Conservation (phyloP, 1,284 basidiomycete genomes). For the Rhizoctonia solani region DNA sequence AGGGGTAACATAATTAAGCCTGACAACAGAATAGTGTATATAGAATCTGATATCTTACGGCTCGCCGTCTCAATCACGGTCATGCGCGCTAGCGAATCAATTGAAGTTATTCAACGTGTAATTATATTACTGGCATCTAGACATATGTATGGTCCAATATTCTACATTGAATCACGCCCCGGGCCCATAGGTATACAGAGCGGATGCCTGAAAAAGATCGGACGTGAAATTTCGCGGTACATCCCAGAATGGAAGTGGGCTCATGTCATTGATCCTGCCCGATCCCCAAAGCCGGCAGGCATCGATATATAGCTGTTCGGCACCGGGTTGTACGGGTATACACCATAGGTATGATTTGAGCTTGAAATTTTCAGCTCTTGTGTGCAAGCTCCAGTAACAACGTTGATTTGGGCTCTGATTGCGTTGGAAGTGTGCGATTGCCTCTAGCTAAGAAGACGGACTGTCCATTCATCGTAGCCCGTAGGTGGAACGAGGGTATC, state of each 20-base stretch:
- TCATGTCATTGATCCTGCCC: slow-evolving; percentile 9
- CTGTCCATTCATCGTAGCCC: background rate
- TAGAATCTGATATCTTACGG: background rate
- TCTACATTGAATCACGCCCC: background rate
- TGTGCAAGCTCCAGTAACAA: background rate
- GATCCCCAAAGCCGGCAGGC: background rate
- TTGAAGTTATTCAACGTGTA: too few relatives aligned
- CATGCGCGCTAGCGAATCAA: background rate
- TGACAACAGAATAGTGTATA: slow-evolving; percentile 6
- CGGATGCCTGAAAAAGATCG: background rate
- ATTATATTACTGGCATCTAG: background rate
- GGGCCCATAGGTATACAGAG: background rate
- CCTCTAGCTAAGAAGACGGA: background rate
- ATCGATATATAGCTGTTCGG: slow-evolving; percentile 17
- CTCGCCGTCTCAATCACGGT: slow-evolving; percentile 14
- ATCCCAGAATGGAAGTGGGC: background rate
- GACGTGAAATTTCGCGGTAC: slow-evolving; percentile 9
- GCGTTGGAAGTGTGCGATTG: background rate
- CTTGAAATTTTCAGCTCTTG: background rate
- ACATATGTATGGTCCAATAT: background rate
- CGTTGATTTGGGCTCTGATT: background rate
- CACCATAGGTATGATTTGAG: background rate
- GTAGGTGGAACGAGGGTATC: slow-evolving; percentile 6
- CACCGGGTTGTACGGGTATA: slow-evolving; percentile 2
- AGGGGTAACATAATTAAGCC: slow-evolving; percentile 22